Percentiles rank a stretch among this genome's conserved stretches.
Conservation (phyloP, 805 yeast species). For the Suhomyces sp. region DNA sequence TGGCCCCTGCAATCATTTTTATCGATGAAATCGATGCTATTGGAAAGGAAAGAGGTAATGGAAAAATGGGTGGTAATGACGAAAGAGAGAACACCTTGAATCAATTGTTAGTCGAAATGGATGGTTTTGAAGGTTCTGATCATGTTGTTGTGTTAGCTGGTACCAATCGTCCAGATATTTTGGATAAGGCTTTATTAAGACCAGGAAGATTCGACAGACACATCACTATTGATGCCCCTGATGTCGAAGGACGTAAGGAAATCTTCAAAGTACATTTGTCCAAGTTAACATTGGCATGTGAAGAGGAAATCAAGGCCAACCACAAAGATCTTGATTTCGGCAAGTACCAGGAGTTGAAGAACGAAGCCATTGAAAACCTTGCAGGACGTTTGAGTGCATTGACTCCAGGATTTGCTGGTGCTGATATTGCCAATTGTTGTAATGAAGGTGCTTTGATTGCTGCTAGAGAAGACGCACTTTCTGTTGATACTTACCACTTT, state of each 20-base stretch:
- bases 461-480: slow-evolving; percentile 68
- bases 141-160: slow-evolving; percentile 94
- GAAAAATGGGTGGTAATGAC: slow-evolving; percentile 79
- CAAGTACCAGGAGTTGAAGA: slow-evolving; percentile 39
- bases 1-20: slow-evolving; percentile 87
- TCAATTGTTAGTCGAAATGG: slow-evolving; percentile 93
- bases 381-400: slow-evolving; percentile 85
- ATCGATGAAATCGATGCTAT: slow-evolving; percentile 96
- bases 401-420: slow-evolving; percentile 96
- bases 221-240: slow-evolving; percentile 82
- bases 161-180: slow-evolving; percentile 88
- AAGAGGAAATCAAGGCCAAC: slow-evolving; percentile 35
- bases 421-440: slow-evolving; percentile 92
- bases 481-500: slow-evolving; percentile 69
- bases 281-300: slow-evolving; percentile 50
- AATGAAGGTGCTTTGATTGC: slow-evolving; percentile 94
- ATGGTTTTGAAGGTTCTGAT: slow-evolving; percentile 84
- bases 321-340: slow-evolving; percentile 40
- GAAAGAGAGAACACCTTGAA: slow-evolving; percentile 92
- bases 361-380: slow-evolving; percentile 52
- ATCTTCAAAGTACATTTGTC: slow-evolving; percentile 79
- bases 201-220: slow-evolving; percentile 96
- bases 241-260: slow-evolving; percentile 83
- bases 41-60: slow-evolving; percentile 79
- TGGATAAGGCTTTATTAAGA: slow-evolving; percentile 86